Evolutionary conservation across 2,329 filamentous ascomycete species (phyloP).

Genomic region (Trichoderma guizhouense): DNA sequence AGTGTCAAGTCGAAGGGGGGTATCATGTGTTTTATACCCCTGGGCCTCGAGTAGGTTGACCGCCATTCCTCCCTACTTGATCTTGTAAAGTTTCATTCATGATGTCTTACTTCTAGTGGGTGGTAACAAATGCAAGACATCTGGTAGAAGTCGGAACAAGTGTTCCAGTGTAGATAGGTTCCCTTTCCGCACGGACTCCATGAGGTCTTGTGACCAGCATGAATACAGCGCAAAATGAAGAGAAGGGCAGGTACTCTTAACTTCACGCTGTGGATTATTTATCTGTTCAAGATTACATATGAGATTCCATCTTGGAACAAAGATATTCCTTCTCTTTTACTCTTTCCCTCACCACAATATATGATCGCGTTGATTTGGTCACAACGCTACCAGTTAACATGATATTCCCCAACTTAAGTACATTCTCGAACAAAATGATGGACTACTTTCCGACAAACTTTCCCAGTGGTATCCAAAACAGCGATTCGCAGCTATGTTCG

Average conservation of each 20-base stretch:
- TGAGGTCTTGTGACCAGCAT: not conserved
- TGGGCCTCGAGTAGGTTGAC: not conserved
- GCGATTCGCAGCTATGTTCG: not conserved
- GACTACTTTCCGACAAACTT: not conserved
- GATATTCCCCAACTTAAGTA: not conserved
- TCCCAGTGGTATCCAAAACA: not conserved
- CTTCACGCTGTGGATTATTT: not conserved
- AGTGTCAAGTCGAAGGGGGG: not conserved
- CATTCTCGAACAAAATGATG: not conserved
- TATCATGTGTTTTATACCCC: not conserved
- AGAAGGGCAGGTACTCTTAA: not conserved
- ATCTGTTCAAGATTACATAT: not conserved
- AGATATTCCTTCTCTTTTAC: not conserved
- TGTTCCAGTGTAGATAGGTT: not conserved
- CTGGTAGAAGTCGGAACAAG: not conserved
- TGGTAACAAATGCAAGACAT: not conserved
- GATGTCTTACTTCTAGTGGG: not conserved
- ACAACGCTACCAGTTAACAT: not conserved
- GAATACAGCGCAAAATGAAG: not conserved
- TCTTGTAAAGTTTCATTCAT: not conserved
- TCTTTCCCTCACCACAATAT: not conserved
- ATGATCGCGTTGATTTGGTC: not conserved
- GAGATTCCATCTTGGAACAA: not conserved
- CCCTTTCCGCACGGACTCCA: not conserved
- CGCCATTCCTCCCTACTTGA: not conserved